phyloP scores from a whole-genome alignment of 768 basidiomycete species.

The Lyophyllum decastes region DNA sequence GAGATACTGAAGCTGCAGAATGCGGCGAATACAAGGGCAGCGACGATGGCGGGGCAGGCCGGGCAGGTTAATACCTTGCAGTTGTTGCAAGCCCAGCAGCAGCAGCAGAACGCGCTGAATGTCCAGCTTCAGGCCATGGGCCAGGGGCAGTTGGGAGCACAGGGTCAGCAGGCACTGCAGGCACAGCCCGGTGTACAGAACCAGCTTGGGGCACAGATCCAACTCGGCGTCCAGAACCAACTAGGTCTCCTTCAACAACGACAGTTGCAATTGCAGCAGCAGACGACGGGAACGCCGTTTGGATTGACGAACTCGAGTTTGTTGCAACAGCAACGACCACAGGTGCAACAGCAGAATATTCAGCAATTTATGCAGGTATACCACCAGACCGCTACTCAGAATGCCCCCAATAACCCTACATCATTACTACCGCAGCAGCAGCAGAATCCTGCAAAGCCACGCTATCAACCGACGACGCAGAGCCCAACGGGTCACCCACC shows the following conservation, averaged over 20 bases:
- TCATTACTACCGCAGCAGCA: background rate
- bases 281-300: background rate
- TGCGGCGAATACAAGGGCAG: slow-evolving; percentile 11
- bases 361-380: background rate
- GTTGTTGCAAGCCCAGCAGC: slow-evolving; percentile 3
- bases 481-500: background rate
- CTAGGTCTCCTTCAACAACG: slow-evolving; percentile 3
- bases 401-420: background rate
- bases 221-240: too few relatives aligned
- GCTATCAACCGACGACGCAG: background rate
- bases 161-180: background rate
- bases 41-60: slow-evolving; percentile 6
- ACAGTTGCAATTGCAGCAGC: slow-evolving; percentile 9
- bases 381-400: background rate
- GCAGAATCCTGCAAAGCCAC: background rate
- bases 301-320: background rate
- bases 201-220: too few relatives aligned
- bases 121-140: slow-evolving; percentile 1
- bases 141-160: background rate
- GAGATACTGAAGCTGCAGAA: slow-evolving; percentile 20
- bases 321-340: slow-evolving; percentile 12
- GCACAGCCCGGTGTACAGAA: background rate
- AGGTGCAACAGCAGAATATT: slow-evolving; percentile 6
- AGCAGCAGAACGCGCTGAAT: background rate
- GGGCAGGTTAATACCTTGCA: slow-evolving; percentile 7